Conservation (phyloP, 116 monocot genomes). For the Posidonia oceanica region DNA sequence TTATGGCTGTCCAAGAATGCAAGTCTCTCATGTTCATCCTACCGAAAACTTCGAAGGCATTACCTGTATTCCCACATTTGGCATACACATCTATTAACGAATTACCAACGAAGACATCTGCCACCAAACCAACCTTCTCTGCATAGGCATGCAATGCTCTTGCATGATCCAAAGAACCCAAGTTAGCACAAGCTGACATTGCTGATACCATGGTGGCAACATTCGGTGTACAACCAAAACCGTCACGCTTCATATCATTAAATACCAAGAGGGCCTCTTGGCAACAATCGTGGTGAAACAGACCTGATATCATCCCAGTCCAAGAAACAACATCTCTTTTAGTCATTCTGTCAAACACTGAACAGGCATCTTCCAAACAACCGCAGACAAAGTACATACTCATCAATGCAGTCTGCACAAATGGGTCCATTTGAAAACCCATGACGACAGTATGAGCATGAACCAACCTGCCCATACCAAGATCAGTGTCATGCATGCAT, state of each 20-base stretch:
- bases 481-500: constrained; percentile 7
- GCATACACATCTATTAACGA: constrained; percentile 48
- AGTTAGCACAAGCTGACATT: constrained; percentile 23
- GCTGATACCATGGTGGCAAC: constrained; percentile 37
- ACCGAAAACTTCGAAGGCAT: constrained; percentile 25
- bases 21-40: constrained; percentile 25
- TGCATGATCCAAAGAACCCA: constrained; percentile 33
- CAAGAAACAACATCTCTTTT: constrained; percentile 47
- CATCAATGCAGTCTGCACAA: constrained; percentile 40
- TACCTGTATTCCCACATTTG: constrained; percentile 38
- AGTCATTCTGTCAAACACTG: constrained; percentile 30
- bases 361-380: constrained; percentile 4
- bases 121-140: constrained; percentile 31
- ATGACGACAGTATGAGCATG: constrained; percentile 28
- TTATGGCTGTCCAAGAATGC: constrained; percentile 54
- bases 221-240: constrained; percentile 21
- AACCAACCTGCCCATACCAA: constrained; percentile 12
- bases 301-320: constrained; percentile 50
- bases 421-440: constrained; percentile 22
- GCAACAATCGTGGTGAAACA: constrained; percentile 9
- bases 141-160: constrained; percentile 28
- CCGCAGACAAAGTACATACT: constrained; percentile 32
- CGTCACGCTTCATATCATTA: constrained; percentile 21
- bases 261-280: constrained; percentile 32
- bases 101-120: constrained; percentile 27